Evolutionary conservation across 1,284 basidiomycete genomes (phyloP).

Genomic region (Cronartium quercuum): DNA sequence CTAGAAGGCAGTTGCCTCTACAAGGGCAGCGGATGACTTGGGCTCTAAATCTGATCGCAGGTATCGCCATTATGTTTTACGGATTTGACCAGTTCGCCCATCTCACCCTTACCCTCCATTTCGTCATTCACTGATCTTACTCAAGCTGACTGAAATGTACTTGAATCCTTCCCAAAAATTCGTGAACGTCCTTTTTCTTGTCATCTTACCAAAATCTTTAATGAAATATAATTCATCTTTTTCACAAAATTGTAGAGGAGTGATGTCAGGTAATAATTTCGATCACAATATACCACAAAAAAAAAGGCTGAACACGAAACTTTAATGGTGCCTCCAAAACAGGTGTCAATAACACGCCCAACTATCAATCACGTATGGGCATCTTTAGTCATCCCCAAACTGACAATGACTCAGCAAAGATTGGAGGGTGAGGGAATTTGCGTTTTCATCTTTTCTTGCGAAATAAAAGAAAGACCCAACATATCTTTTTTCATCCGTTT

Average conservation of each 20-base stretch:
- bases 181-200: neutral
- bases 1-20: conserved; percentile 39
- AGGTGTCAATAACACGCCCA: conserved; percentile 31
- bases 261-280: conserved; percentile 25
- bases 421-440: conserved; percentile 42
- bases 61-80: conserved; percentile 41
- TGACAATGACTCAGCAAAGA: conserved; percentile 39
- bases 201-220: neutral
- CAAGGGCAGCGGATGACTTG: conserved; percentile 41
- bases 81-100: conserved; percentile 25
- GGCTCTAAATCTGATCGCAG: conserved; percentile 39
- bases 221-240: neutral
- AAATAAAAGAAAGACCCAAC: too few species aligned
- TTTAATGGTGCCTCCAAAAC: neutral
- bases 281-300: neutral
- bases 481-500: too few species aligned
- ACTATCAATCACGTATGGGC: conserved; percentile 39
- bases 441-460: neutral
- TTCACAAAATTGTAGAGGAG: conserved; percentile 3
- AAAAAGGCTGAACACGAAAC: neutral
- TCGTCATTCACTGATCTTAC: too few species aligned
- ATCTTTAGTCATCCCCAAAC: conserved; percentile 37
- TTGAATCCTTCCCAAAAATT: too few species aligned
- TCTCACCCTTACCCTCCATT: too few species aligned
- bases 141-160: too few species aligned